Base-by-base conservation (phyloP, 768 basidiomycete genomes). In the Boletus vermiculosoides region DNA sequence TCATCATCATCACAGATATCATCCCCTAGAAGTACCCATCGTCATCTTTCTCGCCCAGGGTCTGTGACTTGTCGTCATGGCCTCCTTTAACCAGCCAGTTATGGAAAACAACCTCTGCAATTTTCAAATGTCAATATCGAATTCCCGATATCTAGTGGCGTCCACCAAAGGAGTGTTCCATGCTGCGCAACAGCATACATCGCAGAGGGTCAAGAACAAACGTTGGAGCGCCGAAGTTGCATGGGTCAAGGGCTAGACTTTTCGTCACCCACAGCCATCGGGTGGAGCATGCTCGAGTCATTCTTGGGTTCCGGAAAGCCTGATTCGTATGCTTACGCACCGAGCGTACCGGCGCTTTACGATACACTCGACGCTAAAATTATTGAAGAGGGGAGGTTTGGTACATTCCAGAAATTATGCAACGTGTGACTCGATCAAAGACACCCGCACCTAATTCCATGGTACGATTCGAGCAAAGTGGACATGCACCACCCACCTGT, bases 171-270 rank as follows among this genome's bases (percentile, higher is more conserved):
- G 55, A 61, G 44, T 31, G 44, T 65, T 67, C 65, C 41, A 62
- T 58, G 52, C 68, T 68, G 65, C 64, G 52, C 30, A 39, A 54
- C 44, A 57, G 57, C 48, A 44, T 46, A 50, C 7, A 42, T 60
- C 52, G 54, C 55, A 33, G 23, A 56, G 36, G 52, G 28, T 25
- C 50, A 34, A 56, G 30, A 39, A 46, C 47, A 37, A 53, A 40
- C 42, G 48, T 31, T 59, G 52, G 28, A 40, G 60, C 58, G 54
- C 50, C 55, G 28, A 56, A 51, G 45, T 51, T 60, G 45, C 56
- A 58, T 63, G 66, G 67, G 68, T 66, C 64, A 63, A 68, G 67
- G 67, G 67, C 68, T 60, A 52, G 56, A 33, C 52, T 40, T 40
- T 20, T 47, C 18, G 53, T 52, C 48, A 22, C 13, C 58, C 58